Percentiles rank a stretch among this genome's conserved stretches.
Conservation (phyloP, 345 rosid species). For the Conringia planisiliqua region DNA sequence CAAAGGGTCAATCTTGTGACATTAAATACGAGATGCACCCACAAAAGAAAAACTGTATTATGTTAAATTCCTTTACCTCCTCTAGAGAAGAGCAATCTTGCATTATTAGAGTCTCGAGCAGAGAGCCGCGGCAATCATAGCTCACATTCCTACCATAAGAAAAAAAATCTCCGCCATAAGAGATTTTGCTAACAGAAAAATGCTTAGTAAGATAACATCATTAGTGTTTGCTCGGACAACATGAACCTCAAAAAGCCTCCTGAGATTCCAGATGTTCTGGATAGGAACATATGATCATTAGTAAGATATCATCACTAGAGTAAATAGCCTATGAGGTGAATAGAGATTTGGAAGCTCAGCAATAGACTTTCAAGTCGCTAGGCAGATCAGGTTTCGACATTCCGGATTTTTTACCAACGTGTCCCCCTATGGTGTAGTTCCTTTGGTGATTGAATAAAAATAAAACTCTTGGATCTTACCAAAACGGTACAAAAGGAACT, state of each 20-base stretch:
- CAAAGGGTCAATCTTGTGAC: neutral
- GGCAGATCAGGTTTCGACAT: neutral
- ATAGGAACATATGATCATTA: neutral
- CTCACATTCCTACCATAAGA: neutral
- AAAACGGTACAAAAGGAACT: neutral
- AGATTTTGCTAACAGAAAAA: neutral
- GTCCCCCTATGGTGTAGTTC: neutral
- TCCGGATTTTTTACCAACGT: neutral
- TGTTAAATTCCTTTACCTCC: slow-evolving; percentile 3
- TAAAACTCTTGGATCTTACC: neutral
- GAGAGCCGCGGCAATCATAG: neutral
- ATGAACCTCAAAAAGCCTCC: slow-evolving; percentile 5
- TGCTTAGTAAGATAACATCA: neutral
- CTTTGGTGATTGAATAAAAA: neutral
- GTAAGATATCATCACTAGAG: too few species aligned
- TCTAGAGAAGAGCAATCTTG: neutral
- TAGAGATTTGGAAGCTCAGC: neutral
- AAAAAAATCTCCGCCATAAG: neutral
- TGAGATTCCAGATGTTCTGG: neutral
- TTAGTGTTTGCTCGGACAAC: neutral
- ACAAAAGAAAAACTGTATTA: neutral
- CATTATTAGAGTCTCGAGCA: slow-evolving; percentile 22
- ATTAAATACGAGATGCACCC: neutral
- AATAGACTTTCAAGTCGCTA: neutral
- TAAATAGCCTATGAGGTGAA: neutral